Evolutionary conservation across 257 asterid species (phyloP).

Genomic region (Solanum chilense): DNA sequence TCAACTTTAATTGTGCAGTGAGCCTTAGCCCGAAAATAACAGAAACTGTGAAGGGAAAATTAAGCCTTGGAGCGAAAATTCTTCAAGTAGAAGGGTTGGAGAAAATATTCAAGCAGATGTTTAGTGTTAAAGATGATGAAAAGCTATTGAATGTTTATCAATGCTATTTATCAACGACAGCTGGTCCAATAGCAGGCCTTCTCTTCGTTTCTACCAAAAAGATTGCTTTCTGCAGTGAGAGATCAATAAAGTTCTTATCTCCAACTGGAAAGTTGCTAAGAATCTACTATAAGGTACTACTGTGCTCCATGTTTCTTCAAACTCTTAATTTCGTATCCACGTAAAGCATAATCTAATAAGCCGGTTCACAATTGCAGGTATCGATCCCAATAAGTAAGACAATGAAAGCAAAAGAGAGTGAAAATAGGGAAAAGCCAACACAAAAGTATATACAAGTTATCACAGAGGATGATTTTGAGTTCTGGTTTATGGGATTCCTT

Average conservation of each 20-base stretch:
- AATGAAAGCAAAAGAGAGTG: conserved; percentile 16
- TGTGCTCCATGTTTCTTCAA: neutral
- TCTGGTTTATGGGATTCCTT: neutral
- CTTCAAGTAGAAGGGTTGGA: neutral
- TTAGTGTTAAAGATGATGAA: neutral
- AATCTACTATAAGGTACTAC: neutral
- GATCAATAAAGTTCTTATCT: neutral
- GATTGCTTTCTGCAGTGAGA: neutral
- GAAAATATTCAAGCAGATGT: neutral
- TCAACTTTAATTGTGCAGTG: conserved; percentile 3
- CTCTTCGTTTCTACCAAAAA: neutral
- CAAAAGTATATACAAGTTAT: conserved; percentile 30
- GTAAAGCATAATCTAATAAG: neutral
- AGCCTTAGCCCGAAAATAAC: neutral
- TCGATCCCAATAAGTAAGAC: conserved; percentile 23
- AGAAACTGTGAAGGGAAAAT: neutral
- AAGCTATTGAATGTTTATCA: neutral
- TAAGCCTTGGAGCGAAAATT: neutral
- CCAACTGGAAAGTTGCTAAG: neutral
- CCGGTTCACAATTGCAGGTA: conserved; percentile 1
- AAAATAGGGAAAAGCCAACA: conserved; percentile 13
- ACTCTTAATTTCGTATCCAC: neutral
- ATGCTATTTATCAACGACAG: neutral
- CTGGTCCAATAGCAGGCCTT: neutral
- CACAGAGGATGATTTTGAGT: conserved; percentile 3